phyloP scores from a whole-genome alignment of 2,329 filamentous ascomycete genomes.

The Aspergillus sergii region DNA sequence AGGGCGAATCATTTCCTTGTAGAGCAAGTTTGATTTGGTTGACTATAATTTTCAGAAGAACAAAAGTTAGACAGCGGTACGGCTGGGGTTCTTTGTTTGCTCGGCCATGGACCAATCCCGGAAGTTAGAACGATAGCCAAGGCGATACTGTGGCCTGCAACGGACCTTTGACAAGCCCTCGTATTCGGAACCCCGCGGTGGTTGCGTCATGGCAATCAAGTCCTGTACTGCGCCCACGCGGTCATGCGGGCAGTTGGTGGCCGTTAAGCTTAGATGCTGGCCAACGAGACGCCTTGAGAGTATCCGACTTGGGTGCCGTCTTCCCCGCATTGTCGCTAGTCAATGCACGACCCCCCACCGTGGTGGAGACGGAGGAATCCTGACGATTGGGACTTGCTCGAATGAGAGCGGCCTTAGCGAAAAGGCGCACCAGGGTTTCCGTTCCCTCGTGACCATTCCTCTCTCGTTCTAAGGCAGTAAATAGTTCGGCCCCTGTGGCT shows the following conservation, averaged over 20 bases:
- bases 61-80: neutral
- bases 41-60: neutral
- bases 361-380: neutral
- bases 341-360: neutral
- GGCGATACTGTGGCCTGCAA: neutral
- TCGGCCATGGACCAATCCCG: neutral
- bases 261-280: conserved; percentile 1
- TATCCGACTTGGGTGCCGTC: neutral
- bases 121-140: neutral
- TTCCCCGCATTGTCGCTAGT: conserved; percentile 3
- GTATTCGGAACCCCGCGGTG: neutral
- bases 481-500: neutral
- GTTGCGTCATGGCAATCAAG: neutral
- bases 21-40: neutral
- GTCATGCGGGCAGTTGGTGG: neutral
- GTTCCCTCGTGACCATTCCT: neutral
- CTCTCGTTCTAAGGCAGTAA: neutral
- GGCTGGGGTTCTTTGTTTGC: neutral
- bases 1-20: neutral
- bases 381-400: neutral
- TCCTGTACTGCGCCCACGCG: neutral
- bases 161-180: neutral
- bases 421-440: neutral
- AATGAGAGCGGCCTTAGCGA: neutral
- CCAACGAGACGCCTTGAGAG: neutral